phyloP scores from a whole-genome alignment of 192 early-diverging fungal genomes.

The Rhizophagus clarus region DNA sequence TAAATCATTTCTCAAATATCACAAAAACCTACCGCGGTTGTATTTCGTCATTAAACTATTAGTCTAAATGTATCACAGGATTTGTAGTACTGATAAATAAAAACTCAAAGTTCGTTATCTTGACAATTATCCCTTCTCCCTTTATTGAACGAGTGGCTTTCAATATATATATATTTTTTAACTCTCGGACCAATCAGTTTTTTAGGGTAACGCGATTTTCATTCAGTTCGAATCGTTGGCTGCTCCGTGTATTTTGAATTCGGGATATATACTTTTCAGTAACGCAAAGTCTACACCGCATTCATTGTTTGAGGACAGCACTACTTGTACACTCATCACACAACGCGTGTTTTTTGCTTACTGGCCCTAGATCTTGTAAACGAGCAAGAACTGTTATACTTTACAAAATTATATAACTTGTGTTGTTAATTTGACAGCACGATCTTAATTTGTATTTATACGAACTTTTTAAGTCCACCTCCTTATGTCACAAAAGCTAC shows the following conservation, averaged over 20 bases:
- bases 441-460: background rate
- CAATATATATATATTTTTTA: background rate
- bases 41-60: too few species aligned
- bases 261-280: conserved; percentile 1
- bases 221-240: background rate
- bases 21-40: too few species aligned
- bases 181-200: conserved; percentile 1
- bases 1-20: too few species aligned
- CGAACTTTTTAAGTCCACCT: background rate
- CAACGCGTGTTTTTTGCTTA: conserved; percentile 10
- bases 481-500: conserved; percentile 24
- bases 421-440: background rate
- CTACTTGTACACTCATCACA: background rate
- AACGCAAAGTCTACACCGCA: background rate
- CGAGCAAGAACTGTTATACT: background rate
- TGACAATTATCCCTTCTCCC: conserved; percentile 4
- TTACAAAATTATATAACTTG: background rate
- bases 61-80: too few species aligned
- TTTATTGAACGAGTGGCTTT: conserved; percentile 18
- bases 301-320: background rate
- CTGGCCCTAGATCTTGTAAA: conserved; percentile 9
- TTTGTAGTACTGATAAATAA: background rate
- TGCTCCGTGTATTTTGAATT: conserved; percentile 1
- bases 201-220: background rate
- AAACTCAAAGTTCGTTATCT: background rate